These are phyloP conservation scores for Xylariaceae sp. DNA, from an alignment of 2,329 filamentous ascomycete species.

Conservation along the genomic window DNA sequence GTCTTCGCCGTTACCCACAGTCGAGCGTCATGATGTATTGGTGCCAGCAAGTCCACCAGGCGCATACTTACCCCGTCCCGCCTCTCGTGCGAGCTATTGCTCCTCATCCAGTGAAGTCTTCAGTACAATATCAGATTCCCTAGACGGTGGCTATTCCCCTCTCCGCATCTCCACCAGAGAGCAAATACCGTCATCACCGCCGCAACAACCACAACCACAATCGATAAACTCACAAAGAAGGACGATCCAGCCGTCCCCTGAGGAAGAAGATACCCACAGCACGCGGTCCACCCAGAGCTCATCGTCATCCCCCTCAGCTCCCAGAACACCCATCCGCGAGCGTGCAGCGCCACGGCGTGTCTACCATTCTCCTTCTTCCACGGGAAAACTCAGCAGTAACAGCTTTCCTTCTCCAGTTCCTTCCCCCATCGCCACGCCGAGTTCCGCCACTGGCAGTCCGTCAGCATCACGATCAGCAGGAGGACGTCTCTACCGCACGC, in stretches of 20 bases:
- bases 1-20: neutral
- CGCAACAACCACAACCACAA: too few relatives aligned
- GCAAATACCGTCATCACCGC: slow-evolving; percentile 17
- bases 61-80: slow-evolving; percentile 3
- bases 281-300: neutral
- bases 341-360: neutral
- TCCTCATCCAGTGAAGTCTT: slow-evolving; percentile 20
- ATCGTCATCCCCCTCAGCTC: slow-evolving; percentile 1
- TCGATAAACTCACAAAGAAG: slow-evolving; percentile 14
- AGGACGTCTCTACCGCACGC: slow-evolving; percentile 25
- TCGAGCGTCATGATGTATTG: neutral
- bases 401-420: slow-evolving; percentile 5
- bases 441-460: neutral
- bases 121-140: slow-evolving; percentile 9
- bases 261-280: slow-evolving; percentile 9
- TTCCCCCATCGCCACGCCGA: neutral
- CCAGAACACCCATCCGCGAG: slow-evolving; percentile 3
- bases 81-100: slow-evolving; percentile 17
- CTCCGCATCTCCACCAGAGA: slow-evolving; percentile 17
- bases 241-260: slow-evolving; percentile 6
- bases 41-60: neutral
- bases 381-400: slow-evolving; percentile 4
- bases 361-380: slow-evolving; percentile 2
- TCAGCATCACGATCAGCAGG: slow-evolving; percentile 6
- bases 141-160: slow-evolving; percentile 18